Evolutionary conservation across 441 rosid genomes (phyloP).

Genomic region (Pelargonium citronellum): DNA sequence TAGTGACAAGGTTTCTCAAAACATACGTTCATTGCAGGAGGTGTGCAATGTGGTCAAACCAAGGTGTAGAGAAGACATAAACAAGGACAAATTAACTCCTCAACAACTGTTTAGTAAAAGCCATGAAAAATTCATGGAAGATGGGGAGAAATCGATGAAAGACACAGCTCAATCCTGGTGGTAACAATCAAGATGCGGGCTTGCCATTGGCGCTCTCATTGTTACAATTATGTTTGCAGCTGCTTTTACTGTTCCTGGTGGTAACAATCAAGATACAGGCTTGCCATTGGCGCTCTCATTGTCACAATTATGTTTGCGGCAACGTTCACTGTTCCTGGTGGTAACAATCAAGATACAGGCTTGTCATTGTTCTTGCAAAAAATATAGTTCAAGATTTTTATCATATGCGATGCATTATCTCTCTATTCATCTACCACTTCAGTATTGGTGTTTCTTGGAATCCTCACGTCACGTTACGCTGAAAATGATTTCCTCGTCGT

Average conservation of each 20-base stretch:
- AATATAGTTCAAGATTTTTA: not conserved
- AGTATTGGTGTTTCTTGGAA: not conserved
- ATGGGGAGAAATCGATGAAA: not conserved
- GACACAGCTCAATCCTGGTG: constrained; percentile 1
- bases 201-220: not conserved
- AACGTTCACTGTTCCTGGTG: not conserved
- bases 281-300: not conserved
- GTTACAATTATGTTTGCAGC: no score
- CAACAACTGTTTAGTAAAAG: not conserved
- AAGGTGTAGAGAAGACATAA: not conserved
- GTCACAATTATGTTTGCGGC: not conserved
- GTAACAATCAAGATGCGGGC: no score
- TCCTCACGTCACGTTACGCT: not conserved
- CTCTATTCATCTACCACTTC: not conserved
- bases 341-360: not conserved
- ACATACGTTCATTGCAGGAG: not conserved
- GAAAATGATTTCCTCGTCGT: not conserved
- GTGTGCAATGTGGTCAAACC: not conserved
- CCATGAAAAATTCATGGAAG: not conserved
- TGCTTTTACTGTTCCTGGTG: no score
- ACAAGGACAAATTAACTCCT: not conserved
- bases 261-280: no score
- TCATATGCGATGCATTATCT: not conserved
- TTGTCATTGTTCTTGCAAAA: not conserved
- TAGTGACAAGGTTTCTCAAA: no score